A percentile compares a stretch with the other conserved stretches of the same genome.
Conservation (phyloP, 179 eudicot species). For the Actinidia chinensis region DNA sequence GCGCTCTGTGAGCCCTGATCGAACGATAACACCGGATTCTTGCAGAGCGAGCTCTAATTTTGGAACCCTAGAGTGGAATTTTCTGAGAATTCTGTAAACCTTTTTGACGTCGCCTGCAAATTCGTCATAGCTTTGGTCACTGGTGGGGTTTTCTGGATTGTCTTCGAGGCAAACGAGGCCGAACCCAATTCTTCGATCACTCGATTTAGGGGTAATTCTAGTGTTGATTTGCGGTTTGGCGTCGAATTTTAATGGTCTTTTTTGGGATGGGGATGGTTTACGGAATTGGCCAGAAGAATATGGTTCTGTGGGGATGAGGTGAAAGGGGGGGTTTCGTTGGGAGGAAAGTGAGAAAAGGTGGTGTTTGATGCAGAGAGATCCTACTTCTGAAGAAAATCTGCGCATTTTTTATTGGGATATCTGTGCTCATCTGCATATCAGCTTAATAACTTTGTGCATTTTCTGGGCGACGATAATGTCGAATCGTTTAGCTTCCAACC, state of each 20-base stretch:
- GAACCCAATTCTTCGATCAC: constrained; percentile 17
- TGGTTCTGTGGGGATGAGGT: constrained; percentile 12
- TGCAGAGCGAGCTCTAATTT: constrained; percentile 80
- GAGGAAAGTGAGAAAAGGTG: not conserved
- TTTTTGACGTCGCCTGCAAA: constrained; percentile 76
- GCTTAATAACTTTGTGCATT: not conserved
- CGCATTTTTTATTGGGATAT: constrained; percentile 19
- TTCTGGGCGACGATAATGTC: not conserved
- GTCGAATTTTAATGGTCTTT: constrained; percentile 12
- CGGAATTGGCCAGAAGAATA: constrained; percentile 13
- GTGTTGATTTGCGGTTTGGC: not conserved
- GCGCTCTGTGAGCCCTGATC: constrained; percentile 69
- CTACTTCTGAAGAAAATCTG: constrained; percentile 17
- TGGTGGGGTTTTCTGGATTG: constrained; percentile 1
- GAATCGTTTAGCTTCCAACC: not conserved
- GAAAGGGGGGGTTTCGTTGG: constrained; percentile 6
- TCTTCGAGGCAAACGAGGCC: constrained; percentile 30
- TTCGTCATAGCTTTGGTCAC: constrained; percentile 38
- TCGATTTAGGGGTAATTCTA: not conserved
- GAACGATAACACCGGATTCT: constrained; percentile 60
- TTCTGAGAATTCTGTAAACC: constrained; percentile 65
- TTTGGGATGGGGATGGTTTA: constrained; percentile 4
- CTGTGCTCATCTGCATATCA: not conserved
- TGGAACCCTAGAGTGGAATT: constrained; percentile 81
- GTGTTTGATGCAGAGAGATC: constrained; percentile 10